Evolutionary conservation across 371 early-diverging fungal species (phyloP), one percentile per base, ranked within the genome.

Genomic region (Dichotomocladium elegans): DNA sequence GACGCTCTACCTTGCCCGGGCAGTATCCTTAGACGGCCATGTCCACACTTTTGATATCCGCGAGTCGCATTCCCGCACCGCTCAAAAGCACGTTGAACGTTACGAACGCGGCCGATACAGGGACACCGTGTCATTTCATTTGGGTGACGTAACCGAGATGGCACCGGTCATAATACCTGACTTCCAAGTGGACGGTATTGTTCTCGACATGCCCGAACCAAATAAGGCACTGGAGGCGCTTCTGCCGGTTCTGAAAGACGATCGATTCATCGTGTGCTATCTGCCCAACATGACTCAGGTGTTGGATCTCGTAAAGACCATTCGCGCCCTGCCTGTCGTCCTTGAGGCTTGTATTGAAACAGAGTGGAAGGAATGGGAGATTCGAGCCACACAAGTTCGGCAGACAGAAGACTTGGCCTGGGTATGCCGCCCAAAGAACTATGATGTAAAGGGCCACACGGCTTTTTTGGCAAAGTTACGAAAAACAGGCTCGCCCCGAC

Each of bases 261-360:
- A 90, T 58, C 74, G 87, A 3, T 83, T 77, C 44, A 60, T 79
- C 42, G 81, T 87, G 4, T 82, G 87, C 43, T 90, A 89, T 58
- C 61, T 90, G 44, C 89, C 89, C 21, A 89, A 82, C 53, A 87
- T 90, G 81, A 86, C 90, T 1, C 90, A 90, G 54, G 82, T 88
- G 12, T 55, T 89, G 28, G 71, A 81, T 2, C 52, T 87, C 35
- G 72, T 78, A 1, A 66, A 76, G n/a, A 46, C 63, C 35, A 68
- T 81, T 29, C 62, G 67, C 22, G 60, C 70, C 25, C 60, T 73
- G 50, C 81, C 79, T 0, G 47, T 87, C 25, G 65, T 74, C 2
- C 67, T 87, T 46, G 88, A 86, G 21, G 67, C 67, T 5, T 74
- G 85, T 37, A 50, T 87, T 4, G 90, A 90, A 33, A 74, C 85